phyloP scores from a whole-genome alignment of 257 asterid genomes.

The Prunella vulgaris region DNA sequence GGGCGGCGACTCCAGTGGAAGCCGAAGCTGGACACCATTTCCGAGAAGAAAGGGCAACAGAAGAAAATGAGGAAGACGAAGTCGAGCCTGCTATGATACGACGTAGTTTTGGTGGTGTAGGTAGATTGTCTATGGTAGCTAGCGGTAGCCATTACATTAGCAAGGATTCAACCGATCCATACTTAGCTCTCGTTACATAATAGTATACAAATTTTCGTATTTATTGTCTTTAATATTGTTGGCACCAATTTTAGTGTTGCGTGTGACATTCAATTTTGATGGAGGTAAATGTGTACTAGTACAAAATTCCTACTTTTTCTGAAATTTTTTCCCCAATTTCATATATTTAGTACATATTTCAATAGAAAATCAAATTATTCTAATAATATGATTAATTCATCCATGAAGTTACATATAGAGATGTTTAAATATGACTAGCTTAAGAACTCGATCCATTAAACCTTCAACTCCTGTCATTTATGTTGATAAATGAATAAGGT shows the following conservation, averaged over 20 bases:
- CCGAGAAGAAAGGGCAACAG: slow-evolving; percentile 31
- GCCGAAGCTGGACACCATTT: slow-evolving; percentile 55
- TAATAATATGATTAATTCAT: too few species aligned
- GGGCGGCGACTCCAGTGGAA: slow-evolving; percentile 44
- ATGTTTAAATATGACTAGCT: too few species aligned
- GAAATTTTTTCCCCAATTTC: not conserved
- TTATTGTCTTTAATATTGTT: not conserved
- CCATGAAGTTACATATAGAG: too few species aligned
- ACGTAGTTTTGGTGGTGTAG: not conserved
- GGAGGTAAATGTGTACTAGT: not conserved
- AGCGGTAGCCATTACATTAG: not conserved
- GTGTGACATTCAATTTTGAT: not conserved
- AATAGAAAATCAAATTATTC: too few species aligned
- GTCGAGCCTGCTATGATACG: not conserved
- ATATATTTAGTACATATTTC: not conserved
- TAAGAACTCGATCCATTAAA: too few species aligned
- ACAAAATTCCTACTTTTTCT: not conserved
- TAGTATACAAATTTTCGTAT: not conserved
- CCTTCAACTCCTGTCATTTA: too few species aligned
- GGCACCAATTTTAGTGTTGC: not conserved
- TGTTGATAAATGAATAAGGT: too few species aligned
- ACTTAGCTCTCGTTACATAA: not conserved
- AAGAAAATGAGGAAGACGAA: slow-evolving; percentile 23
- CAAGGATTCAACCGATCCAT: slow-evolving; percentile 12
- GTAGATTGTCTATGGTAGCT: slow-evolving; percentile 15